These are phyloP conservation scores for Ascoidea rubescens DNA, from an alignment of 805 yeast genomes.

Conservation along the genomic window DNA sequence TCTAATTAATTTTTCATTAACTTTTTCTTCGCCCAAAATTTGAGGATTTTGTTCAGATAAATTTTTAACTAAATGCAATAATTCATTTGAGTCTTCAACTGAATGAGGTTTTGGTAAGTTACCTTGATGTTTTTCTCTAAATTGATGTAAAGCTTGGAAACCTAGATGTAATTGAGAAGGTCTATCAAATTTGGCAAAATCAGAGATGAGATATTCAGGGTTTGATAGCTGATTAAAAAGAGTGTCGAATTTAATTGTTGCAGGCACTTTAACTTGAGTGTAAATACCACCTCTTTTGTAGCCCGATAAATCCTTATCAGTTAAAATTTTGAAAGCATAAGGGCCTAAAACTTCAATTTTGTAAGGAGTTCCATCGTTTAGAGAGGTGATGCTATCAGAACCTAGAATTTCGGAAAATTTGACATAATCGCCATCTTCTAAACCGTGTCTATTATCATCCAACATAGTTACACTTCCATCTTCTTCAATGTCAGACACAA, in stretches of 20 bases:
- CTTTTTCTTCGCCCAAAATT: conserved; percentile 35
- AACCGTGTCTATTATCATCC: conserved; percentile 85
- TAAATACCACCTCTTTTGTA: conserved; percentile 80
- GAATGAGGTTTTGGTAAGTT: conserved; percentile 66
- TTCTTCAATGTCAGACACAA: conserved; percentile 75
- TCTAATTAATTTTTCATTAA: conserved; percentile 51
- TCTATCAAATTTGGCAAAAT: conserved; percentile 88
- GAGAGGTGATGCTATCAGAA: conserved; percentile 27
- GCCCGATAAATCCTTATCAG: conserved; percentile 37
- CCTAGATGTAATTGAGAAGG: conserved; percentile 86
- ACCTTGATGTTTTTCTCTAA: conserved; percentile 47
- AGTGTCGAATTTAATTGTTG: conserved; percentile 43
- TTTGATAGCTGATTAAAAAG: conserved; percentile 47
- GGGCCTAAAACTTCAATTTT: conserved; percentile 87
- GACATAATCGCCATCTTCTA: conserved; percentile 85
- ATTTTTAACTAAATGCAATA: conserved; percentile 43
- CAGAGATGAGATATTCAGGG: conserved; percentile 75
- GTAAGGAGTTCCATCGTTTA: conserved; percentile 62
- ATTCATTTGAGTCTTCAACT: conserved; percentile 58
- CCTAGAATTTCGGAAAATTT: conserved; percentile 82
- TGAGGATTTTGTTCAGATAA: conserved; percentile 41
- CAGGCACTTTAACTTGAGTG: conserved; percentile 85
- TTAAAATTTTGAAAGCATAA: conserved; percentile 69
- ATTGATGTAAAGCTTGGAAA: conserved; percentile 77
- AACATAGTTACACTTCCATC: conserved; percentile 89